phyloP scores from a whole-genome alignment of 75 land plant species.

The Pinus tabuliformis region DNA sequence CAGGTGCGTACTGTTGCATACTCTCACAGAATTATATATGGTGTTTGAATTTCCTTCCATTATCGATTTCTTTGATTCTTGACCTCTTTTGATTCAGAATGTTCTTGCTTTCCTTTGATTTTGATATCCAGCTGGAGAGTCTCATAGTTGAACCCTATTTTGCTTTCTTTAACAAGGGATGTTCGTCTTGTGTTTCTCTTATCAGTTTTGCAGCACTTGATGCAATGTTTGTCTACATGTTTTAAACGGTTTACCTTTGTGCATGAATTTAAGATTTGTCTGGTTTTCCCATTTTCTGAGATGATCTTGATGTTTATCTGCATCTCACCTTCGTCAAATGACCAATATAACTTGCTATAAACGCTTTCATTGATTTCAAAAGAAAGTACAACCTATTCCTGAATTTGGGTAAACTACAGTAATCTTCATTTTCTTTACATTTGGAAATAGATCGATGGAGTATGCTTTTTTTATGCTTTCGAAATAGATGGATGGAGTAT shows the following conservation, averaged over 20 bases:
- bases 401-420: too few relatives aligned
- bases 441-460: not conserved
- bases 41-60: too few relatives aligned
- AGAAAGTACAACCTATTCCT: too few relatives aligned
- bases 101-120: too few relatives aligned
- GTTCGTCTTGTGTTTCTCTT: not conserved
- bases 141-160: not conserved
- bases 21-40: not conserved
- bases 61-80: too few relatives aligned
- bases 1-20: constrained; percentile 20
- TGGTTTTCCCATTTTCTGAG: not conserved
- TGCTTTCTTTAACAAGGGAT: not conserved
- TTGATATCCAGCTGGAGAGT: too few relatives aligned
- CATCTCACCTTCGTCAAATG: not conserved
- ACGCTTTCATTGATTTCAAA: too few relatives aligned
- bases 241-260: not conserved
- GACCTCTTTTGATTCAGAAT: too few relatives aligned
- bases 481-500: not conserved
- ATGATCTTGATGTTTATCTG: not conserved
- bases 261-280: not conserved
- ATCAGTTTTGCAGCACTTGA: not conserved
- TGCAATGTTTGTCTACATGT: not conserved
- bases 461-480: too few relatives aligned
- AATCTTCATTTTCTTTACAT: too few relatives aligned
- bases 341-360: too few relatives aligned